These are phyloP conservation scores for Tremella fuciformis DNA, from an alignment of 768 basidiomycete genomes.

Conservation along the genomic window DNA sequence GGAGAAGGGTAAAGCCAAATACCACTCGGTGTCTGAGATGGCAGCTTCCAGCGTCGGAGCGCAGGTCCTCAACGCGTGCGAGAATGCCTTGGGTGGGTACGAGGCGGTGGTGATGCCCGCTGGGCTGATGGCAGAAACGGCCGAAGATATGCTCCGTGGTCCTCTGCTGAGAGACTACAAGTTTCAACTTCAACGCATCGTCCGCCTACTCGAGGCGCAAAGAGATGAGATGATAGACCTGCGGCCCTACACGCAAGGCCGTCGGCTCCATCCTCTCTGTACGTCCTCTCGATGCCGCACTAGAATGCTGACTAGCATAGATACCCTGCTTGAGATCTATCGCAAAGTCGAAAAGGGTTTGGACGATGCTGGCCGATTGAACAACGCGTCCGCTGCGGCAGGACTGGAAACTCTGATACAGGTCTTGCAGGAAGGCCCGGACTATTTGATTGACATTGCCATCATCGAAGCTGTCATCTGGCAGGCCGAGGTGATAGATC, in stretches of 20 bases:
- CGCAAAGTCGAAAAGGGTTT: conserved; percentile 13
- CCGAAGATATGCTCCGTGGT: conserved; percentile 9
- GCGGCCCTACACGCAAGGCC: conserved; percentile 16
- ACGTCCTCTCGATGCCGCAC: conserved; percentile 8
- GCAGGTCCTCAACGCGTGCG: conserved; percentile 4
- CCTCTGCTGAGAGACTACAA: background rate
- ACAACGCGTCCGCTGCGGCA: background rate
- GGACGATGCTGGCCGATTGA: background rate
- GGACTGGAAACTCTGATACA: conserved; percentile 10
- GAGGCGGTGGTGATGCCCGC: background rate
- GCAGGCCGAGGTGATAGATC: conserved; percentile 36
- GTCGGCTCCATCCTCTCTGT: conserved; percentile 24
- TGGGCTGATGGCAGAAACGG: conserved; percentile 2
- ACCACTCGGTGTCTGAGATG: background rate
- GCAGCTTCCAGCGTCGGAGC: background rate
- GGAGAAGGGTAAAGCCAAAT: background rate
- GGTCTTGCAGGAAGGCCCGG: conserved; percentile 38
- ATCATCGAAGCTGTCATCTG: conserved; percentile 31
- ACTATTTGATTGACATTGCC: conserved; percentile 40
- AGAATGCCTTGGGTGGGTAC: conserved; percentile 9
- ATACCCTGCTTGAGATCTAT: conserved; percentile 27
- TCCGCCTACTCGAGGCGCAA: conserved; percentile 33
- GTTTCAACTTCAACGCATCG: conserved; percentile 12
- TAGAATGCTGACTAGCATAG: background rate
- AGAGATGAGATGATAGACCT: conserved; percentile 26